Percentiles rank a stretch among this genome's conserved stretches.
Conservation (phyloP, 2,329 filamentous ascomycete genomes). For the Scedosporium dehoogii region DNA sequence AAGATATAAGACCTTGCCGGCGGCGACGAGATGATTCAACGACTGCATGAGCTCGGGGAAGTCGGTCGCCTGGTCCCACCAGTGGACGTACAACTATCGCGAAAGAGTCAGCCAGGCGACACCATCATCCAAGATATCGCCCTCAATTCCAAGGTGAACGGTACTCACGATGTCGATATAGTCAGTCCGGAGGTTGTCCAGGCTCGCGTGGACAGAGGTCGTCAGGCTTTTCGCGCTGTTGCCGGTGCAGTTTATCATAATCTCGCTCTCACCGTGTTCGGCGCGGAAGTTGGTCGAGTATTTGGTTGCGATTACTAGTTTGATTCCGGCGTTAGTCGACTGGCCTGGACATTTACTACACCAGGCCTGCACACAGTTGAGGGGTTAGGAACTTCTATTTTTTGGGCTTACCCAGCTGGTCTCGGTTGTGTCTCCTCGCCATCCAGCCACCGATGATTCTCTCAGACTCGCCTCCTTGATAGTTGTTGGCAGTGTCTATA, state of each 20-base stretch:
- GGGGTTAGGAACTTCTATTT: neutral
- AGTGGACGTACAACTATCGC: constrained; percentile 18
- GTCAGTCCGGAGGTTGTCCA: constrained; percentile 53
- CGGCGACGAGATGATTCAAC: constrained; percentile 15
- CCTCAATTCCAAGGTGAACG: neutral
- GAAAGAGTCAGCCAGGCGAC: too few relatives aligned
- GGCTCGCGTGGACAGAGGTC: constrained; percentile 42
- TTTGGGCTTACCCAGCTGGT: constrained; percentile 45
- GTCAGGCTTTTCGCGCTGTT: constrained; percentile 54
- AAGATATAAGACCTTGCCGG: constrained; percentile 20
- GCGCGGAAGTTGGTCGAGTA: constrained; percentile 49
- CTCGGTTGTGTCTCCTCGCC: constrained; percentile 50
- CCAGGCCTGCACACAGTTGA: neutral
- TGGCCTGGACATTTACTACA: too few relatives aligned
- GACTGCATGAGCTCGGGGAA: constrained; percentile 18
- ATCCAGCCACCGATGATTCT: constrained; percentile 63
- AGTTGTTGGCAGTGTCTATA: constrained; percentile 62
- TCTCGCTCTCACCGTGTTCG: constrained; percentile 26
- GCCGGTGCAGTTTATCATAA: constrained; percentile 43
- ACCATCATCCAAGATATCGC: neutral
- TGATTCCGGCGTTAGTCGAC: neutral
- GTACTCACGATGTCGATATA: constrained; percentile 54
- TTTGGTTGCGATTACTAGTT: constrained; percentile 57
- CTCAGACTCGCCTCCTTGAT: constrained; percentile 54
- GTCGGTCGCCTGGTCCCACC: constrained; percentile 16